phyloP scores from a whole-genome alignment of 2,329 filamentous ascomycete species.

The Aspergillus udagawae region DNA sequence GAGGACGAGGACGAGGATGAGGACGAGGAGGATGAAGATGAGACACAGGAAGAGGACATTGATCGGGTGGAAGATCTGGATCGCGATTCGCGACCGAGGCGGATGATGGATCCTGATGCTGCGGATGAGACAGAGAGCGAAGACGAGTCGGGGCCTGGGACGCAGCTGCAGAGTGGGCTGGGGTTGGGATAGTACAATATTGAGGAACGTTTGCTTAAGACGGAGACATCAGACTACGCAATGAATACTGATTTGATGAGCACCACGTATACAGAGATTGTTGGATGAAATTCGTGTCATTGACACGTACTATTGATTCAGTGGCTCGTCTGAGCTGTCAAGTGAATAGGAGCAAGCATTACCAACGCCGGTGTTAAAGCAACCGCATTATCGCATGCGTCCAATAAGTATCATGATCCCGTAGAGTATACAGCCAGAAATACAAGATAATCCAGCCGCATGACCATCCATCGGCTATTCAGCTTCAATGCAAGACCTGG shows the following conservation, averaged over 20 bases:
- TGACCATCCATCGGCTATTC: not conserved
- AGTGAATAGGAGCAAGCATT: not conserved
- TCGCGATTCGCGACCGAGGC: constrained; percentile 20
- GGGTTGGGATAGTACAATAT: constrained; percentile 18
- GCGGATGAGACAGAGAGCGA: constrained; percentile 31
- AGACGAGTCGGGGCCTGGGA: constrained; percentile 24
- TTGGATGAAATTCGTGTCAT: not conserved
- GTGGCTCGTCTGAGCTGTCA: not conserved
- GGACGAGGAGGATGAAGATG: constrained; percentile 18
- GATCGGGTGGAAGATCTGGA: constrained; percentile 38
- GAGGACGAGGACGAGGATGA: constrained; percentile 18
- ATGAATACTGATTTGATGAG: not conserved
- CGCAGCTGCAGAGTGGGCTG: constrained; percentile 29
- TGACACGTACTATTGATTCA: not conserved
- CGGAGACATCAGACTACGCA: not conserved
- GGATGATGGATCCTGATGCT: constrained; percentile 28
- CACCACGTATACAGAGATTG: not conserved
- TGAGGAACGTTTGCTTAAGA: not conserved
- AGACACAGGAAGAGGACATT: constrained; percentile 26
- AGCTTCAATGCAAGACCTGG: not conserved
- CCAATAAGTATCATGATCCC: not conserved
- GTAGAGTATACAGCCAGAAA: not conserved
- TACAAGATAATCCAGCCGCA: not conserved
- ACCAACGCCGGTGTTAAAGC: not conserved
- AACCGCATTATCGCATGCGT: not conserved